These are phyloP conservation scores for Xylaria scruposa DNA, from an alignment of 495 filamentous ascomycete species.

Conservation along the genomic window DNA sequence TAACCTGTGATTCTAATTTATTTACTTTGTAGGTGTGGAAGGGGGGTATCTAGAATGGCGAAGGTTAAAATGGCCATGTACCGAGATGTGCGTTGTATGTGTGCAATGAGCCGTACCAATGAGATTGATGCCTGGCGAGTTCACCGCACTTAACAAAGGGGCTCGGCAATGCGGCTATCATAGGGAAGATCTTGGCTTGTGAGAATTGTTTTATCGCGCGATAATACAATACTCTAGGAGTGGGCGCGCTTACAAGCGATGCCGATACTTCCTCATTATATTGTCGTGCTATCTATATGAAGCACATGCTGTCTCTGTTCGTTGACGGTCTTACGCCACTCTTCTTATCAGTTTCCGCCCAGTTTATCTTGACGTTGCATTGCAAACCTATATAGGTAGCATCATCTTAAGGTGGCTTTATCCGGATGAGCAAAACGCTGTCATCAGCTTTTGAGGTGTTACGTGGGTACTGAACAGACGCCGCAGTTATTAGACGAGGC, in stretches of 20 bases:
- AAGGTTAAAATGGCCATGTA: constrained; percentile 20
- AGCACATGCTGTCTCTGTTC: neutral
- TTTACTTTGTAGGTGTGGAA: constrained; percentile 14
- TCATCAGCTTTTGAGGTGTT: neutral
- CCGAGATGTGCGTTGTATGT: constrained; percentile 17
- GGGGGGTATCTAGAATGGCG: constrained; percentile 18
- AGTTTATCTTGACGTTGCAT: neutral
- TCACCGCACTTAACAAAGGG: constrained; percentile 11
- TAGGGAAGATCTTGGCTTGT: neutral
- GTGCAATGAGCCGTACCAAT: constrained; percentile 24
- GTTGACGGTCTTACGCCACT: neutral
- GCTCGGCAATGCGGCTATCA: constrained; percentile 9
- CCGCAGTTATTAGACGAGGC: neutral
- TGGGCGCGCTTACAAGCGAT: constrained; percentile 17
- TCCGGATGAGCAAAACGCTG: neutral
- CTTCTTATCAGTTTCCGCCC: neutral
- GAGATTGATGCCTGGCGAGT: constrained; percentile 13
- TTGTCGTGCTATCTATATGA: neutral
- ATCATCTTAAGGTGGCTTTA: neutral
- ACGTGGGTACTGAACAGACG: neutral
- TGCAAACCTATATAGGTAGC: neutral
- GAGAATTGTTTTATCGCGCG: too few relatives aligned
- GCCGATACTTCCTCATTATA: neutral
- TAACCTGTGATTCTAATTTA: constrained; percentile 12
- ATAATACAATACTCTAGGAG: neutral